Percentiles rank a stretch among this genome's conserved stretches.
Conservation (phyloP, 2,329 filamentous ascomycete genomes). For the Coniochaeta sp. region DNA sequence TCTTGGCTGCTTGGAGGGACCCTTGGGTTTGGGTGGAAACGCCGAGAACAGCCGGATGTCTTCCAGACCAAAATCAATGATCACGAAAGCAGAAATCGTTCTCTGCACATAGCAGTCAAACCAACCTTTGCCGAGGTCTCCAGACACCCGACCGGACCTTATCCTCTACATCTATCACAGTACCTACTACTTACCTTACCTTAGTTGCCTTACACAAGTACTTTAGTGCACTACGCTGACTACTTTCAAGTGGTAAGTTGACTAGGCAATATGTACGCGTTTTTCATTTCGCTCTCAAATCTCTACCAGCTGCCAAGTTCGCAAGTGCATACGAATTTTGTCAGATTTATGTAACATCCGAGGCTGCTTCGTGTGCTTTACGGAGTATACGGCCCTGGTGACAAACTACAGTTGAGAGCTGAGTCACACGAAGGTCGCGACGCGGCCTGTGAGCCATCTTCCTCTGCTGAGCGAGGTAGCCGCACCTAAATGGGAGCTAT, state of each 20-base stretch:
- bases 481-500: not conserved
- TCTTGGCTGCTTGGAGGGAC: not conserved
- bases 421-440: not conserved
- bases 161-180: too few relatives aligned
- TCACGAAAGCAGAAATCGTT: not conserved
- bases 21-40: conserved; percentile 3
- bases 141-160: too few relatives aligned
- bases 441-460: not conserved
- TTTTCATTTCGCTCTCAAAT: not conserved
- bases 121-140: not conserved
- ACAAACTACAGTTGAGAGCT: not conserved
- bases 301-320: not conserved
- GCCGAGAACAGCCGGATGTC: conserved; percentile 5
- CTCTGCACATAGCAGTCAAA: not conserved
- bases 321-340: not conserved
- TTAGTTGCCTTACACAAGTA: too few relatives aligned
- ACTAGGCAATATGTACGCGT: not conserved
- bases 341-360: not conserved
- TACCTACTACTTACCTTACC: too few relatives aligned
- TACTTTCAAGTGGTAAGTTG: not conserved
- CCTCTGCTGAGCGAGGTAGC: not conserved
- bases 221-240: not conserved
- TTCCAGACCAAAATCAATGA: not conserved
- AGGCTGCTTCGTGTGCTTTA: not conserved
- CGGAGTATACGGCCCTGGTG: not conserved